Evolutionary conservation across 2,329 filamentous ascomycete species (phyloP).

Genomic region (Alternaria alternata): DNA sequence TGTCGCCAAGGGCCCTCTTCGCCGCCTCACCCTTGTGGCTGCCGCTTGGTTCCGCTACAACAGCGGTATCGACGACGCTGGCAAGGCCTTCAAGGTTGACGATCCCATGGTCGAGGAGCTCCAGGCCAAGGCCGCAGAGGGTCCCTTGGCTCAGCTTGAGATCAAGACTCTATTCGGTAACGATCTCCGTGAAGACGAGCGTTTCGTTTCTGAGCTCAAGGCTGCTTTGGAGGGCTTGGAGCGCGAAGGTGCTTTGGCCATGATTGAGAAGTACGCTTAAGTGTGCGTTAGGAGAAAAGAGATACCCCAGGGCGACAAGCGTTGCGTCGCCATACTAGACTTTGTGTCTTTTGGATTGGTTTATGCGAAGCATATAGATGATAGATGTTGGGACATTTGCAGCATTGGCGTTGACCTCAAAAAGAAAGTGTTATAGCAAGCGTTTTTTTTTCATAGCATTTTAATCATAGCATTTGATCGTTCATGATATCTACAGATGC

Average conservation of each 20-base stretch:
- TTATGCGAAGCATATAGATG: neutral
- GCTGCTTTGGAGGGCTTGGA: constrained; percentile 32
- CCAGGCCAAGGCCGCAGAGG: constrained; percentile 30
- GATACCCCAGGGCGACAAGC: neutral
- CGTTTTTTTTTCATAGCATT: constrained; percentile 2
- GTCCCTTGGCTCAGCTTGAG: constrained; percentile 20
- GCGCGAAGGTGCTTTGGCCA: constrained; percentile 31
- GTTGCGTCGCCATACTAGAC: neutral
- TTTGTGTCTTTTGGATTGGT: neutral
- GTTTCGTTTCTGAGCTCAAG: constrained; percentile 38
- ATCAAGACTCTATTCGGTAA: constrained; percentile 35
- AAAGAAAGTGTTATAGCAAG: constrained; percentile 4
- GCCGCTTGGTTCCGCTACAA: constrained; percentile 43
- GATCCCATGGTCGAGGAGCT: constrained; percentile 40
- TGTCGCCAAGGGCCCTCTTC: constrained; percentile 31
- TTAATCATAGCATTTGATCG: neutral
- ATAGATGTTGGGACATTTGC: neutral
- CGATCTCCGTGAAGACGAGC: constrained; percentile 35
- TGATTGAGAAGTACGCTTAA: constrained; percentile 31
- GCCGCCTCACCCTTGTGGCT: constrained; percentile 34
- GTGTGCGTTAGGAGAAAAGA: neutral
- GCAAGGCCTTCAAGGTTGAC: constrained; percentile 32
- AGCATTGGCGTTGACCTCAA: neutral
- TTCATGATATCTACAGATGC: neutral
- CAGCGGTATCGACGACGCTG: constrained; percentile 33